Evolutionary conservation across 306 rosid species (phyloP).

Genomic region (Sophora flavescens): DNA sequence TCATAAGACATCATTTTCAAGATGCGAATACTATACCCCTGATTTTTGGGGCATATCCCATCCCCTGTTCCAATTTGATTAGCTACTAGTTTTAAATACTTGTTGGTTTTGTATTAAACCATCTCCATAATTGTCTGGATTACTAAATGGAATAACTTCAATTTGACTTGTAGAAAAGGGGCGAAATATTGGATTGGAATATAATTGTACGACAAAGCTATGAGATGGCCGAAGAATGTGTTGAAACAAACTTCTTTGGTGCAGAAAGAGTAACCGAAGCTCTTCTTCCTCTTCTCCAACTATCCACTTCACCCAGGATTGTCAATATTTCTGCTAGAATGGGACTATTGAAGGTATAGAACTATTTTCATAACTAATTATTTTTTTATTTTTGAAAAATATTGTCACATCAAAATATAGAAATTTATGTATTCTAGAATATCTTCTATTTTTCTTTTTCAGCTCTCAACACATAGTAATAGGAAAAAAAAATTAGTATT

Average conservation of each 20-base stretch:
- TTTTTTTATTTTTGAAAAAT: background rate
- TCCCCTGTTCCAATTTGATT: background rate
- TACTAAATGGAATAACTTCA: background rate
- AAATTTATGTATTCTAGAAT: background rate
- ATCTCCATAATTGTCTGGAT: background rate
- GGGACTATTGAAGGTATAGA: constrained; percentile 55
- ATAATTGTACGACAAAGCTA: constrained; percentile 38
- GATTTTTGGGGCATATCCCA: too few species aligned
- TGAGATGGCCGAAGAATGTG: constrained; percentile 56
- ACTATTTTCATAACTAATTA: background rate
- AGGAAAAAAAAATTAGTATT: too few species aligned
- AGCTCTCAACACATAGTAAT: background rate
- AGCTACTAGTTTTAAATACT: background rate
- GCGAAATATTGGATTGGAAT: constrained; percentile 48
- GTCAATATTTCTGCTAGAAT: constrained; percentile 55
- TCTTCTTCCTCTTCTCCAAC: constrained; percentile 62
- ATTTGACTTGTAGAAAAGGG: constrained; percentile 39
- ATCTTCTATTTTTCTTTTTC: too few species aligned
- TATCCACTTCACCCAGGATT: constrained; percentile 66
- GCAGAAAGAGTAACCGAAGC: constrained; percentile 61
- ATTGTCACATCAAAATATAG: background rate
- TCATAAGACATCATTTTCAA: too few species aligned
- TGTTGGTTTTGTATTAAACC: background rate
- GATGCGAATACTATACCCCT: too few species aligned
- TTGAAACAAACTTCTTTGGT: constrained; percentile 62